Evolutionary conservation across 2,329 filamentous ascomycete genomes (phyloP), one percentile per base, ranked within the genome.

Genomic region (Aspergillus bombycis): DNA sequence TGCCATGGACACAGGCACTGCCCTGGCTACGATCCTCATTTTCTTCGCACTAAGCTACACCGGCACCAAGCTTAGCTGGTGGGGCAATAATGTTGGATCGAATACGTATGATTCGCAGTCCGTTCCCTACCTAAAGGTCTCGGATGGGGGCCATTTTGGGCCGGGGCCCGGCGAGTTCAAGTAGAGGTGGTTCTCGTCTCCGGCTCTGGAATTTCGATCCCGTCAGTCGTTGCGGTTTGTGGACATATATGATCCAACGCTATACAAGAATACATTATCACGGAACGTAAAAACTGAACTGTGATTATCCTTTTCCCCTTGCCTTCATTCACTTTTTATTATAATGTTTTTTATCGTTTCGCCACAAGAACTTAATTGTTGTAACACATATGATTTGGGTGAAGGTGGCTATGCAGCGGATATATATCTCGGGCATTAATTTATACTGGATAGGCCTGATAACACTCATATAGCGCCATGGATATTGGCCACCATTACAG

Each of bases 51-150:
- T 77, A 5, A 72, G 72, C 14, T 78, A 77, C 26, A 70, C 75
- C 28, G 66, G 68, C 26, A 66, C 74, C 28, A 70, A 56, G 14
- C 67, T 77, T 56, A 72, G 67, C 14, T 77, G 75, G 75, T 77
- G 75, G 75, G 75, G 75, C 1, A 77, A 77, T 30, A 75, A 63
- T 0, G 76, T 78, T 1, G 75, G 76, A 11, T 70, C 71, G 0
- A 65, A 77, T 61, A 78, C 76, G 0, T 70, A 74, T 45, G 76
- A 79, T 69, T 41, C 72, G 2, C 74, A 78, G 7, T 75, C 72
- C 0, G 71, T 74, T 23, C 77, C 76, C 6, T 77, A 70, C 66
- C 60, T 75, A 63, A 74, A 62, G 12, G 75, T 77, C 1, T 60
- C 75, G 0, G 57, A 64, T 1, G 72, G 72, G 2, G 65, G 67